Conservation (phyloP, 2,329 filamentous ascomycete genomes). For the Exophiala sideris region DNA sequence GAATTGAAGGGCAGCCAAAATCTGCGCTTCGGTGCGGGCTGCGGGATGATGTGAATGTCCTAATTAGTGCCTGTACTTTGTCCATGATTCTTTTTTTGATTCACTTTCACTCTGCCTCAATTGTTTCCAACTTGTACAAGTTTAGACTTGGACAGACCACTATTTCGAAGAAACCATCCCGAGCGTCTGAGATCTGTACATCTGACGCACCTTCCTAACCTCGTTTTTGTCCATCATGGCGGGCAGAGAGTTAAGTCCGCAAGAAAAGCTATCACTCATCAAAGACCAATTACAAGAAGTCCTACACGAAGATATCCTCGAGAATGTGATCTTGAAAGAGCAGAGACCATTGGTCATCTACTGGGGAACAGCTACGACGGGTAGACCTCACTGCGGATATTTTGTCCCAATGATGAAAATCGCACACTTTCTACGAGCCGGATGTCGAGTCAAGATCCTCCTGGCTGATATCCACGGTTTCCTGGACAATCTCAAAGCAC, state of each 20-base stretch:
- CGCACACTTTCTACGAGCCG: constrained; percentile 79
- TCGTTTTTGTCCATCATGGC: constrained; percentile 22
- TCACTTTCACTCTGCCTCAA: no score
- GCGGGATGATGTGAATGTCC: no score
- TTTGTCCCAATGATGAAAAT: constrained; percentile 87
- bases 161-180: neutral
- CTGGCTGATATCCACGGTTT: constrained; percentile 63
- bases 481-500: constrained; percentile 62
- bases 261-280: constrained; percentile 72
- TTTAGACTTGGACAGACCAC: neutral
- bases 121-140: no score
- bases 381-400: constrained; percentile 85
- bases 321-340: constrained; percentile 47
- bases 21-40: no score
- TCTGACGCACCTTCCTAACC: neutral
- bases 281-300: constrained; percentile 77
- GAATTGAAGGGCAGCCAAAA: no score
- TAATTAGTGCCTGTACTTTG: no score
- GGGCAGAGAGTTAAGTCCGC: constrained; percentile 27
- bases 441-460: constrained; percentile 76
- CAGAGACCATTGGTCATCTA: constrained; percentile 74
- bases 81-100: no score
- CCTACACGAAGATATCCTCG: constrained; percentile 63
- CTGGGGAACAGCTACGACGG: constrained; percentile 84
- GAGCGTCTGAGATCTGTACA: neutral